Base-by-base conservation (phyloP, 441 rosid genomes). In the Metrosideros polymorpha region DNA sequence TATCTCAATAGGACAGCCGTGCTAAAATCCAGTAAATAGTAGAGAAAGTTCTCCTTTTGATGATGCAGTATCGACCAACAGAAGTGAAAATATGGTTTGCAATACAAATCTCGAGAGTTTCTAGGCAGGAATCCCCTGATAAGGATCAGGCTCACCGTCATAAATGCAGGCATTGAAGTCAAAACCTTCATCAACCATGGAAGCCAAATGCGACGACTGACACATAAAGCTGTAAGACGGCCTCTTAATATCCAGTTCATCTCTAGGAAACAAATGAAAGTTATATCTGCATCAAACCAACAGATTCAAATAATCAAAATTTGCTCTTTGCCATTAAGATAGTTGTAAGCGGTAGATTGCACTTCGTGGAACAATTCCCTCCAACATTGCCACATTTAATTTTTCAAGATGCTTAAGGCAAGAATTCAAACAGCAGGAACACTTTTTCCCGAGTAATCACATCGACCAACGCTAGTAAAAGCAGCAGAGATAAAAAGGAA, bases 141-240 rank as follows among this genome's bases (percentile, higher is more conserved):
- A 51, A 27, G 27, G 1, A 42, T 55, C 57, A 51, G 30, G 57
- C 87, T 87, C 86, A 96, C 99, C 99, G 84, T 97, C 94, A 86
- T 93, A 91, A 79, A 97, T 93, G 87, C 99, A 97, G 79, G 96
- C 89, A 89, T 96, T 97, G 86, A 97, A 96, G 91, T 96, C 98
- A 76, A 96, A 96, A 35, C 98, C 98, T 89, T 96, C 95, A 13
- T 89, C 91, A 83, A 95, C 97, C 99, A 97, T 94, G n/a, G 96
- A 85, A 56, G 88, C 89, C 89, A 97, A 91, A 89, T 88, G 89
- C 1, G 98, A 93, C 2, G 98, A 87, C 87, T 97, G 98, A 82
- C 99, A 97, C 24, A 94, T 90, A 89, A 97, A 96, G 89, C 94
- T 94, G 89, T 94, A 97, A 89, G 95, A 93, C 47, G 99, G 98